Percentiles rank a stretch among this genome's conserved stretches.
phyloP scores from a whole-genome alignment of 345 rosid genomes.

The Hibiscus syriacus region DNA sequence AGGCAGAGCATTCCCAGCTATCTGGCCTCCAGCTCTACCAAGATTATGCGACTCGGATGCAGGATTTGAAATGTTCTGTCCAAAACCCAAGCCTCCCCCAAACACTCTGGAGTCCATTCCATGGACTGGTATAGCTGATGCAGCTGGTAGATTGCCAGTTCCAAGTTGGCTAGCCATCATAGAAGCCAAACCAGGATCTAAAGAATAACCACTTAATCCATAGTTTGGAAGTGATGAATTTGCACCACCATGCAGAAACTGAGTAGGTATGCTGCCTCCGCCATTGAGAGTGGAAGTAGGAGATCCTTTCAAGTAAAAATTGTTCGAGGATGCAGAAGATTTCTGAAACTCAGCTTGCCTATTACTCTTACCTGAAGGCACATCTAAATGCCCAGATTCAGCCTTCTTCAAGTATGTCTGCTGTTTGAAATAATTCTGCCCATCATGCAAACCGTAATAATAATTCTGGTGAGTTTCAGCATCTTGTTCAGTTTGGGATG shows the following conservation, averaged over 20 bases:
- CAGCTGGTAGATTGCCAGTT: conserved; percentile 46
- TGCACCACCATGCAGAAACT: conserved; percentile 46
- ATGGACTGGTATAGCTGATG: conserved; percentile 43
- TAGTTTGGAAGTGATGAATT: conserved; percentile 41
- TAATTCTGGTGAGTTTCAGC: conserved; percentile 6
- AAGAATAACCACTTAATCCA: conserved; percentile 40
- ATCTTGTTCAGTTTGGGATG: conserved; percentile 9
- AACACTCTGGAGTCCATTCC: conserved; percentile 63
- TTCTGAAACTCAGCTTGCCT: conserved; percentile 44
- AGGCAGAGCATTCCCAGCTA: conserved; percentile 45
- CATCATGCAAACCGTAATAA: conserved; percentile 11
- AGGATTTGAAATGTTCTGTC: conserved; percentile 32
- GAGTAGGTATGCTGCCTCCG: conserved; percentile 40
- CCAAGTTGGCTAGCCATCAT: conserved; percentile 64
- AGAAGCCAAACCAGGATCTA: conserved; percentile 53
- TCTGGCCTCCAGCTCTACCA: conserved; percentile 34
- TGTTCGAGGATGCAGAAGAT: conserved; percentile 29
- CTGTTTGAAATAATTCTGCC: conserved; percentile 12
- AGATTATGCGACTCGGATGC: conserved; percentile 41
- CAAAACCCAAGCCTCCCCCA: conserved; percentile 48
- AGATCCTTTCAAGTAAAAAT: conserved; percentile 53
- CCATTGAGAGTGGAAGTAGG: conserved; percentile 48
- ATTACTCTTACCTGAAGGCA: conserved; percentile 24
- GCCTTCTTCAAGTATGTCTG: conserved; percentile 4
- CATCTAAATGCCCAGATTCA: conserved; percentile 17